Evolutionary conservation across 805 yeast species (phyloP).

Genomic region (Sugiyamaella smithiae): DNA sequence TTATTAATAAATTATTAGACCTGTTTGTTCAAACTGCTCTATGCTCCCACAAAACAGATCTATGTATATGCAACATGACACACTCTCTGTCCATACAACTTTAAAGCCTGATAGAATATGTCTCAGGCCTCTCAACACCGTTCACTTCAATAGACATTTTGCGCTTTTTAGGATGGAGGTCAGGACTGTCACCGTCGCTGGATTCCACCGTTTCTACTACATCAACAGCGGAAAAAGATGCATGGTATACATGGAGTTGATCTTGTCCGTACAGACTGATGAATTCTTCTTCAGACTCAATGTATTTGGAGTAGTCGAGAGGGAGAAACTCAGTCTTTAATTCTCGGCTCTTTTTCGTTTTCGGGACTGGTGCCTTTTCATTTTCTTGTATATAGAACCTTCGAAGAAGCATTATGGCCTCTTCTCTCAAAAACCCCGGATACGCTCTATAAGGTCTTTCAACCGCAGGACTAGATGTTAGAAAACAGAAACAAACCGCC

Average conservation of each 20-base stretch:
- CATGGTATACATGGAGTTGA: constrained; percentile 25
- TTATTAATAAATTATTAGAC: constrained; percentile 2
- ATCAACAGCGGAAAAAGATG: constrained; percentile 3
- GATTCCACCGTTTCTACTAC: not conserved
- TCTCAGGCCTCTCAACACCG: constrained; percentile 13
- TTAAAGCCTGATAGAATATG: constrained; percentile 10
- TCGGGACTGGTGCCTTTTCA: constrained; percentile 78
- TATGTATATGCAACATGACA: too few relatives aligned
- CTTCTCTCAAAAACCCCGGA: constrained; percentile 79
- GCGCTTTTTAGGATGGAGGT: constrained; percentile 16
- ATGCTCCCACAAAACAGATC: too few relatives aligned
- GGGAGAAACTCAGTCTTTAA: constrained; percentile 53
- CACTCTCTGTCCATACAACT: too few relatives aligned
- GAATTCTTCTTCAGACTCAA: constrained; percentile 50
- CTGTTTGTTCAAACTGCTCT: too few relatives aligned
- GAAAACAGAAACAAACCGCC: not conserved
- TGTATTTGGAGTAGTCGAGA: constrained; percentile 53
- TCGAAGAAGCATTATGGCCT: constrained; percentile 78
- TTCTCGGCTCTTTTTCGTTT: constrained; percentile 56
- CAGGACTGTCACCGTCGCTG: constrained; percentile 5
- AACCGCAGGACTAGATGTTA: constrained; percentile 21
- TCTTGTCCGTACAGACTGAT: constrained; percentile 47
- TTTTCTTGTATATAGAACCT: constrained; percentile 85
- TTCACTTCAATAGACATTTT: constrained; percentile 19
- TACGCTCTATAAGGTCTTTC: constrained; percentile 49